These are phyloP conservation scores for Capsella bursapastoris DNA, from an alignment of 345 rosid species.

Conservation along the genomic window DNA sequence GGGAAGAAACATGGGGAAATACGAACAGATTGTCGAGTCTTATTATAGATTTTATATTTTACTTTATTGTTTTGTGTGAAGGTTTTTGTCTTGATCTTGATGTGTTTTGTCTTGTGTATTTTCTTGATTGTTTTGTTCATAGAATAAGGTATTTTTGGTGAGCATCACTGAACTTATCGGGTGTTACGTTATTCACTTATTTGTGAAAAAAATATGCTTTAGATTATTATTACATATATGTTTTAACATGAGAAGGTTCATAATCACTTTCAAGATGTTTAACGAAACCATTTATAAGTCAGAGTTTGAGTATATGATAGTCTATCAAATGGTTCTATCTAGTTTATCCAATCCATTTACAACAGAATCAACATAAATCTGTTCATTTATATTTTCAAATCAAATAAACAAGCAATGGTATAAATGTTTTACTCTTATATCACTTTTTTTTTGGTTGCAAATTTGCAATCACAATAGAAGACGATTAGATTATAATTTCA, in stretches of 20 bases:
- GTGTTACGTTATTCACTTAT: background rate
- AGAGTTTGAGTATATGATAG: background rate
- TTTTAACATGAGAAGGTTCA: background rate
- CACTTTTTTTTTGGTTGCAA: conserved; percentile 1
- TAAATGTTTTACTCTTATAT: conserved; percentile 17
- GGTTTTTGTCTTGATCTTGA: background rate
- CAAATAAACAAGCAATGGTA: background rate
- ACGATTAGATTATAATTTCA: conserved; percentile 6
- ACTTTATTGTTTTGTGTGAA: conserved; percentile 3
- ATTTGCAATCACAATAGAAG: conserved; percentile 22
- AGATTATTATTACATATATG: background rate
- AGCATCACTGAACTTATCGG: background rate
- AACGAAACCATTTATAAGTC: background rate
- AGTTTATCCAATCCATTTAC: conserved; percentile 3
- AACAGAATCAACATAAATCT: background rate
- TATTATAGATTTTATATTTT: conserved; percentile 43
- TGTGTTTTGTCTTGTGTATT: background rate
- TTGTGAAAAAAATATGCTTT: background rate
- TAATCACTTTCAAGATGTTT: background rate
- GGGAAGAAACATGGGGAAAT: conserved; percentile 77
- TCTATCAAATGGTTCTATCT: background rate
- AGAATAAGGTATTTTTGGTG: background rate
- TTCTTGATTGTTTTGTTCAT: conserved; percentile 22
- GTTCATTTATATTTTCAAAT: background rate
- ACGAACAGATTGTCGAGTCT: conserved; percentile 64